These are phyloP conservation scores for Pseudogymnoascus sp. DNA, from an alignment of 2,329 filamentous ascomycete genomes.

Conservation along the genomic window DNA sequence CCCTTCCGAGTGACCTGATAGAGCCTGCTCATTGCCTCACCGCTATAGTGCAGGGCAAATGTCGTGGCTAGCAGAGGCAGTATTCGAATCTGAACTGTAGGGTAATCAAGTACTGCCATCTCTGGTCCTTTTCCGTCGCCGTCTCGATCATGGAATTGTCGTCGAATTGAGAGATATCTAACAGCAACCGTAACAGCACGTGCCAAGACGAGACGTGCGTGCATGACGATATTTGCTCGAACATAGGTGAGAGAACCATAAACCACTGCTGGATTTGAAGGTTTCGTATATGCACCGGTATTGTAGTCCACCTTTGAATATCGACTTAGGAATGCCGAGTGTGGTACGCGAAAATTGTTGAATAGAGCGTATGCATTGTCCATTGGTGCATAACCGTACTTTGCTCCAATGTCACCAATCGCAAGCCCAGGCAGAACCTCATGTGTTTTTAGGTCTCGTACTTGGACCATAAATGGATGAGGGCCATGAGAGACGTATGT, in stretches of 20 bases:
- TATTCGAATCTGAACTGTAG: slow-evolving; percentile 46
- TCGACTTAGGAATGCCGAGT: slow-evolving; percentile 41
- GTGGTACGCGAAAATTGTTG: slow-evolving; percentile 37
- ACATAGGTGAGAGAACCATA: slow-evolving; percentile 44
- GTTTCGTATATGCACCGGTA: slow-evolving; percentile 37
- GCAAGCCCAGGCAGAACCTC: slow-evolving; percentile 40
- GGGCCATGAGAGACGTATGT: slow-evolving; percentile 40
- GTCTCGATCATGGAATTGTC: slow-evolving; percentile 44
- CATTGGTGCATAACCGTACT: slow-evolving; percentile 46
- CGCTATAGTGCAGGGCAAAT: slow-evolving; percentile 39
- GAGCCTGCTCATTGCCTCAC: slow-evolving; percentile 40
- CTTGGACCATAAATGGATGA: slow-evolving; percentile 45
- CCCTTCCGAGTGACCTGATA: slow-evolving; percentile 38
- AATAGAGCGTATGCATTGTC: slow-evolving; percentile 49
- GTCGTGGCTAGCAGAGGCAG: slow-evolving; percentile 45
- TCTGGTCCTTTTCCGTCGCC: slow-evolving; percentile 31
- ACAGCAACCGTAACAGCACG: slow-evolving; percentile 46
- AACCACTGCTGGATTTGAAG: slow-evolving; percentile 41
- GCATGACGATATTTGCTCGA: slow-evolving; percentile 18
- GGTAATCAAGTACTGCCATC: slow-evolving; percentile 44
- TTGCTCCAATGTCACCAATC: slow-evolving; percentile 48
- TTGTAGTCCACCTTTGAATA: slow-evolving; percentile 41
- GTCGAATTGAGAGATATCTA: slow-evolving; percentile 40
- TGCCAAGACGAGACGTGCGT: slow-evolving; percentile 44
- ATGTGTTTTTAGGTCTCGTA: slow-evolving; percentile 41